Conservation (phyloP, 1,139 yeast species). For the Kluyveromyces sp. region DNA sequence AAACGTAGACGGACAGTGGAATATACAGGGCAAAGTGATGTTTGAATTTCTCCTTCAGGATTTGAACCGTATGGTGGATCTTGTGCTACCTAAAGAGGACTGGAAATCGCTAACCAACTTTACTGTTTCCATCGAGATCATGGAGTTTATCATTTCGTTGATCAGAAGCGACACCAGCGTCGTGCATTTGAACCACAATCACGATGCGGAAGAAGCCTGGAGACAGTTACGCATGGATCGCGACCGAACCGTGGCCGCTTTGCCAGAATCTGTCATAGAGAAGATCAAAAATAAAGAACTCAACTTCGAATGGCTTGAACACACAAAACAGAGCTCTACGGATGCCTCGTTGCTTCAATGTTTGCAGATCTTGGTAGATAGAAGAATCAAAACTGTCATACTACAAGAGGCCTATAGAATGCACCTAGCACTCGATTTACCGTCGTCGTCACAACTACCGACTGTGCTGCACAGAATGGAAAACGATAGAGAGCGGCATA, state of each 20-base stretch:
- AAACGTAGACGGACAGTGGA: conserved; percentile 13
- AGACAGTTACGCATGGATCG: not conserved
- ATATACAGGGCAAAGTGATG: conserved; percentile 16
- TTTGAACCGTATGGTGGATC: conserved; percentile 15
- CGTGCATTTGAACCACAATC: not conserved
- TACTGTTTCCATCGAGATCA: conserved; percentile 15
- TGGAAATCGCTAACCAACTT: conserved; percentile 25
- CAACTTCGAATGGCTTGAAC: conserved; percentile 9
- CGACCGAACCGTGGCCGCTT: not conserved
- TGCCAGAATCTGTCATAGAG: not conserved
- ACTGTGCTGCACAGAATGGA: conserved; percentile 31
- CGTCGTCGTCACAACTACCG: conserved; percentile 13
- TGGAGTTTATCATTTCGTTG: conserved; percentile 1
- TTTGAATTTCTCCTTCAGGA: conserved; percentile 20
- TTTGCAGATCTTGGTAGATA: conserved; percentile 12
- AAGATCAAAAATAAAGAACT: not conserved
- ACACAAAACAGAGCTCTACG: conserved; percentile 2
- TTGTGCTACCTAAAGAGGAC: conserved; percentile 22
- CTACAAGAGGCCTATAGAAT: conserved; percentile 13
- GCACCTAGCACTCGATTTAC: conserved; percentile 12
- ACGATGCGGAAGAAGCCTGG: not conserved
- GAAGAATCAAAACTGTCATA: conserved; percentile 11
- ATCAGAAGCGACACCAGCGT: not conserved
- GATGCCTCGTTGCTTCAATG: conserved; percentile 9
- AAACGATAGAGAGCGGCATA: conserved; percentile 31